A percentile compares a stretch with the other conserved stretches of the same genome.
phyloP scores from a whole-genome alignment of 768 basidiomycete species.

The Lactarius sp. region DNA sequence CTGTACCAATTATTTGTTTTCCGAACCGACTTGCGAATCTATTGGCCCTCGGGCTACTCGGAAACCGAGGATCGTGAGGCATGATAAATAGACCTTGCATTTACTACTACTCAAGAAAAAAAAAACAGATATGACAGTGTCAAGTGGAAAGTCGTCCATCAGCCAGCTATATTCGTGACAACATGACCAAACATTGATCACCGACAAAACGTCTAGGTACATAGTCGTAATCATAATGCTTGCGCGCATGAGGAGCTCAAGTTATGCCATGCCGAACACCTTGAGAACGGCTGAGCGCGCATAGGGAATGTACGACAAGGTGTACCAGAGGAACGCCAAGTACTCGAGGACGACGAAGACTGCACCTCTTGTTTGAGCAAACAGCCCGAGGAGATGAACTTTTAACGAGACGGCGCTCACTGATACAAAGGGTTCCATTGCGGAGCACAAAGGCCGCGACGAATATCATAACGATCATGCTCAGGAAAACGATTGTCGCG shows the following conservation, averaged over 20 bases:
- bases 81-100: slow-evolving; percentile 6
- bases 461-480: slow-evolving; percentile 76
- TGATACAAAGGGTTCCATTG: slow-evolving; percentile 63
- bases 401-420: slow-evolving; percentile 38
- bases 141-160: not conserved
- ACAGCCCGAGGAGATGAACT: not conserved
- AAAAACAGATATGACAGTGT: not conserved
- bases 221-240: not conserved
- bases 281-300: slow-evolving; percentile 71
- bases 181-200: not conserved
- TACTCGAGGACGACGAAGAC: slow-evolving; percentile 92
- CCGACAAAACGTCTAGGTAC: not conserved
- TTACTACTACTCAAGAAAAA: slow-evolving; percentile 1
- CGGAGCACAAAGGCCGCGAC: slow-evolving; percentile 76
- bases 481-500: slow-evolving; percentile 75
- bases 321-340: slow-evolving; percentile 89
- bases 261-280: slow-evolving; percentile 44
- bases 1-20: not conserved
- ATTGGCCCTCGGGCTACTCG: not conserved
- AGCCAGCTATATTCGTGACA: slow-evolving; percentile 6
- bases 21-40: not conserved
- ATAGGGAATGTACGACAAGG: slow-evolving; percentile 86
- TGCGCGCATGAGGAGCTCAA: not conserved
- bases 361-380: slow-evolving; percentile 3
- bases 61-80: not conserved